Evolutionary conservation across 352 stramenopile species (phyloP).

Genomic region (Phytopythium helicoides): DNA sequence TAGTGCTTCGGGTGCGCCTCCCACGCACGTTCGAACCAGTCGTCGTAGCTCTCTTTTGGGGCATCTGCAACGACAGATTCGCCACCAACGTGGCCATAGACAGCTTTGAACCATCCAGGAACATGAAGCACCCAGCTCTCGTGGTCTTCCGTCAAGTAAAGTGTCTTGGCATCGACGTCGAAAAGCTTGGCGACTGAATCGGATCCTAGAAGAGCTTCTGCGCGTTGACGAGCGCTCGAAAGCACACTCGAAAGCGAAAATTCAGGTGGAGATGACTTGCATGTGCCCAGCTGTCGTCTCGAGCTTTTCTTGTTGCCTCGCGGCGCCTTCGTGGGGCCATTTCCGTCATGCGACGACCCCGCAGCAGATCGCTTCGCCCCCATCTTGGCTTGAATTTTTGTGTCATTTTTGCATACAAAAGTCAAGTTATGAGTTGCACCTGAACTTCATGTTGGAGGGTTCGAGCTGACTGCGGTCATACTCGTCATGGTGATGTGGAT

Average conservation of each 20-base stretch:
- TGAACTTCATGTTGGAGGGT: no score
- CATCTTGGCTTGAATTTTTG: no score
- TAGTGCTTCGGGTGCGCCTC: constrained; percentile 49
- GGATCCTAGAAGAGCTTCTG: constrained; percentile 14
- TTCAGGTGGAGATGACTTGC: constrained; percentile 9
- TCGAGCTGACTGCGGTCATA: no score
- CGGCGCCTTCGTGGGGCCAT: no score
- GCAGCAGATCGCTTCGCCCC: no score
- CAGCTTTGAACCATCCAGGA: constrained; percentile 44
- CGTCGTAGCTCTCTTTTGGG: constrained; percentile 8
- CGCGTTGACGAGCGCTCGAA: constrained; percentile 16
- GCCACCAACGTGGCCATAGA: constrained; percentile 31
- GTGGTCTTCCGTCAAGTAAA: constrained; percentile 28
- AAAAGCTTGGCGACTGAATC: constrained; percentile 18
- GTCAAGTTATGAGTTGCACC: no score
- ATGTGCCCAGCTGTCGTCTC: no score
- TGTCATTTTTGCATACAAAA: no score
- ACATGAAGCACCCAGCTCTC: constrained; percentile 64
- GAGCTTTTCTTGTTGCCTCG: no score
- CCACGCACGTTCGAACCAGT: constrained; percentile 48
- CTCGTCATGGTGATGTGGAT: no score
- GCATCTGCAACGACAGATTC: neutral
- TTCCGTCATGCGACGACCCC: no score
- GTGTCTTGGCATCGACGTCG: constrained; percentile 20
- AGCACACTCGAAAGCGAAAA: constrained; percentile 22